Evolutionary conservation across 2,329 filamentous ascomycete species (phyloP).

Genomic region (Coniochaeta hoffmannii): DNA sequence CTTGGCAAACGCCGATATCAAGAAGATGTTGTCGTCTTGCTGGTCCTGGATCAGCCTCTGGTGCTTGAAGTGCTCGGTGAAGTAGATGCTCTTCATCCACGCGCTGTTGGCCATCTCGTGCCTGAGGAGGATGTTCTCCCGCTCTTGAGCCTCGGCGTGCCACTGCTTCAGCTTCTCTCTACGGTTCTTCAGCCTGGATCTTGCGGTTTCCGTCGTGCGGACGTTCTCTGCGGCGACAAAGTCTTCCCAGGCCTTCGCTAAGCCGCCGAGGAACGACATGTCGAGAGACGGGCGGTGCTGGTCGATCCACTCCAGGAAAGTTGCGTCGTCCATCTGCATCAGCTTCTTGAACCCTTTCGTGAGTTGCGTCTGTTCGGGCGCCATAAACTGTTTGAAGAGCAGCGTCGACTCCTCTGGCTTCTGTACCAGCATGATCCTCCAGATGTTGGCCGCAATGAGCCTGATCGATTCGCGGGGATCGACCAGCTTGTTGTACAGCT

Average conservation of each 20-base stretch:
- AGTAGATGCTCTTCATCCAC: conserved; percentile 94
- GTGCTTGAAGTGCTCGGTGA: conserved; percentile 85
- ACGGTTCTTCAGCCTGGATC: conserved; percentile 62
- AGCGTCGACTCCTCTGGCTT: conserved; percentile 75
- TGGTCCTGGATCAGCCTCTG: conserved; percentile 87
- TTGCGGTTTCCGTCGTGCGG: conserved; percentile 68
- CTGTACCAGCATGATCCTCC: conserved; percentile 89
- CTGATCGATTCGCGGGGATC: conserved; percentile 62
- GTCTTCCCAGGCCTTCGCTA: conserved; percentile 80
- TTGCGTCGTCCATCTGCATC: conserved; percentile 80
- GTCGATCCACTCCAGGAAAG: conserved; percentile 85
- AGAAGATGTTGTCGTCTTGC: conserved; percentile 78
- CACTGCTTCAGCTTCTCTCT: conserved; percentile 77
- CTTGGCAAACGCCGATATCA: conserved; percentile 67
- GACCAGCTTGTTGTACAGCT: conserved; percentile 83
- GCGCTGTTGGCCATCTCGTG: conserved; percentile 82
- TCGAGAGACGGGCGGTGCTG: conserved; percentile 73
- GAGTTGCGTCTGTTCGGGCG: conserved; percentile 62
- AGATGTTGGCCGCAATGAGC: conserved; percentile 71
- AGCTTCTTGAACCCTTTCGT: conserved; percentile 74
- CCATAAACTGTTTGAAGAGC: conserved; percentile 65
- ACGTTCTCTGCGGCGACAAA: conserved; percentile 80
- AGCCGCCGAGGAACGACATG: conserved; percentile 69
- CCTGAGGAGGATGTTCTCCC: conserved; percentile 66
- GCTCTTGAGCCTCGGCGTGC: conserved; percentile 60